Base-by-base conservation (phyloP, 768 basidiomycete species). In the Agaricus subrufescens region DNA sequence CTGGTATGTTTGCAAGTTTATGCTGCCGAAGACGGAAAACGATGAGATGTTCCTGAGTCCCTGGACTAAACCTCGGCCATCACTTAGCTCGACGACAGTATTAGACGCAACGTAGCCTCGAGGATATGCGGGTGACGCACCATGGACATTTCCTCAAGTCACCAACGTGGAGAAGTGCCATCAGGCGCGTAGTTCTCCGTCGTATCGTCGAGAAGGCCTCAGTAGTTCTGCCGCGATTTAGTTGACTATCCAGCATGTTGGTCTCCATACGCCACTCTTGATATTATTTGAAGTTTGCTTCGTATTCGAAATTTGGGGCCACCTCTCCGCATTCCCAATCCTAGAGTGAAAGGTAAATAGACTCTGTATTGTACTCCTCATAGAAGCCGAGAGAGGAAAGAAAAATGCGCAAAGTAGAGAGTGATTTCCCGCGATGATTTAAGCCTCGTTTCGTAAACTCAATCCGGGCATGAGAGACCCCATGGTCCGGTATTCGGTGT, bases 211-310 rank as follows among this genome's bases (percentile, higher is more conserved):
- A 50, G 48, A 50, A 25, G 48, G 25, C 12, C 50, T 29, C n/a
- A 29, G 50, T 12, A 27, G 50, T 52, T 52, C 50, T 52, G 52
- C 42, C 52, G 52, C 42, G 44, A 53, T 53, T 52, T 53, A 51
- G 37, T 37, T 51, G 23, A 51, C 15, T 42, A 37, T 26, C 2
- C 44, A 45, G 30, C 27, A 31, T n/a, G 43, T 34, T 53, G 42
- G 42, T 37, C 52, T 14, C 34, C 29, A 19, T 46, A 34, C 52
- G 52, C 42, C 52, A 46, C 44, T 26, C 23, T 34, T 10, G 50
- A n/a, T 53, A 34, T 53, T 45, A 31, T 38, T 37, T 31, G 27
- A 14, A 23, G 29, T 29, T 31, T n/a, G 52, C 29, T 44, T 44
- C 43, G 52, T 43, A 46, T 8, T 23, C 30, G 52, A 27, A 52